Percentiles rank a stretch among this genome's conserved stretches.
Conservation (phyloP, 2,329 filamentous ascomycete species). For the Epichloe scottii region DNA sequence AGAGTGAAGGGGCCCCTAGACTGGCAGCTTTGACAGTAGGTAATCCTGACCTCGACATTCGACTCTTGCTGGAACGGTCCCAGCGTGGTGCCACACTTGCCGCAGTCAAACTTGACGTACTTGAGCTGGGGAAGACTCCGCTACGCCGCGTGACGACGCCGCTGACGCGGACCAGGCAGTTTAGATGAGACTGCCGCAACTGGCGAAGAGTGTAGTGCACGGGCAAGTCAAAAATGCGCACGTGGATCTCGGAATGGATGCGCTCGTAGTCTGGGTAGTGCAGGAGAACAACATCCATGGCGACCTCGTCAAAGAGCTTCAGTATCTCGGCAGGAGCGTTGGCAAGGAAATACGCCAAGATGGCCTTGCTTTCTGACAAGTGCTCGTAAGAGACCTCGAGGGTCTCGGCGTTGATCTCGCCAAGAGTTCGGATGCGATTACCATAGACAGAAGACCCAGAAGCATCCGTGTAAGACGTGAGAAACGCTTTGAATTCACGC, state of each 20-base stretch:
- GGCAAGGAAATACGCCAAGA: constrained; percentile 87
- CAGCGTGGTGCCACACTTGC: constrained; percentile 80
- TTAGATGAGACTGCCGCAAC: constrained; percentile 86
- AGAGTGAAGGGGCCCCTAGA: constrained; percentile 88
- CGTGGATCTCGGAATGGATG: constrained; percentile 95
- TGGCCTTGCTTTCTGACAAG: constrained; percentile 79
- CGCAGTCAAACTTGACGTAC: constrained; percentile 96
- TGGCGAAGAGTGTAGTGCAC: constrained; percentile 92
- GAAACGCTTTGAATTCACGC: constrained; percentile 91
- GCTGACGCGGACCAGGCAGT: constrained; percentile 86
- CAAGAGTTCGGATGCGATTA: constrained; percentile 85
- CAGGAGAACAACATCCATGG: constrained; percentile 89
- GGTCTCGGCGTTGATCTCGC: constrained; percentile 92
- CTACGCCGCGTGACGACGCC: constrained; percentile 90
- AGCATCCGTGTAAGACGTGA: constrained; percentile 90
- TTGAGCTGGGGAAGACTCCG: constrained; percentile 97
- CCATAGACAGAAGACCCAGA: constrained; percentile 88
- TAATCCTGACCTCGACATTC: constrained; percentile 89
- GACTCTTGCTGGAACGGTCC: constrained; percentile 97
- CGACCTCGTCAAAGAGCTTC: constrained; percentile 91
- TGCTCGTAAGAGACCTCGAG: constrained; percentile 95
- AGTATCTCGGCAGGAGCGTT: constrained; percentile 93
- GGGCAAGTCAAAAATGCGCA: constrained; percentile 88
- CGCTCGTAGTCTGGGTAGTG: constrained; percentile 97
- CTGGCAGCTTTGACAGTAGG: constrained; percentile 93